phyloP scores from a whole-genome alignment of 1,284 basidiomycete species.

The Ceratobasidium sp. region DNA sequence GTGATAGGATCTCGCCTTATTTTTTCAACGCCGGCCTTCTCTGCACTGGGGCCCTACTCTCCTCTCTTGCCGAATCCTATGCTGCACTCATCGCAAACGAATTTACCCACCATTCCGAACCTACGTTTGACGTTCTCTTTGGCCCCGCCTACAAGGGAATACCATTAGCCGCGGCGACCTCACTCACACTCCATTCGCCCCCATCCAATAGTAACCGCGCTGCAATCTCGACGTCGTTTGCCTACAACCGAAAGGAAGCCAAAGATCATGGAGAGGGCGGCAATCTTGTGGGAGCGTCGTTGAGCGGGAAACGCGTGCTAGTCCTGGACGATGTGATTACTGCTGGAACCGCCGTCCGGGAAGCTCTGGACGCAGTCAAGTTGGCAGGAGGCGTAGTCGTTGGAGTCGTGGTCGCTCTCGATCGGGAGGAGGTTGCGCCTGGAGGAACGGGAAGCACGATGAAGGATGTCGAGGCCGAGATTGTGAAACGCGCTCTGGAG shows the following conservation, averaged over 20 bases:
- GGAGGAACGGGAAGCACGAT: constrained; percentile 70
- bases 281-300: constrained; percentile 85
- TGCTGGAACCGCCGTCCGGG: constrained; percentile 90
- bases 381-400: constrained; percentile 82
- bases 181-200: constrained; percentile 66
- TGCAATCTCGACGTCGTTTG: constrained; percentile 80
- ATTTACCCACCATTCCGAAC: constrained; percentile 51
- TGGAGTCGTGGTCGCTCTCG: constrained; percentile 91
- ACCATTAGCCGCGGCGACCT: constrained; percentile 90
- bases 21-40: constrained; percentile 96
- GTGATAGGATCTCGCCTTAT: constrained; percentile 85
- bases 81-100: constrained; percentile 76
- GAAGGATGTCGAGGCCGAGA: constrained; percentile 84
- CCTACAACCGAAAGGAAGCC: constrained; percentile 95
- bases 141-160: constrained; percentile 99
- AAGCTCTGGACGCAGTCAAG: constrained; percentile 80
- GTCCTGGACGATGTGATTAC: constrained; percentile 98
- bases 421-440: constrained; percentile 79
- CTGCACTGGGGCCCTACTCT: constrained; percentile 85
- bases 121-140: constrained; percentile 88
- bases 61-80: constrained; percentile 87
- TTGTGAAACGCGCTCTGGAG: constrained; percentile 55
- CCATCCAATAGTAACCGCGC: constrained; percentile 66
- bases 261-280: constrained; percentile 99
- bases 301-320: constrained; percentile 84